Evolutionary conservation across 768 basidiomycete genomes (phyloP).

Genomic region (Albatrellus ellisii): DNA sequence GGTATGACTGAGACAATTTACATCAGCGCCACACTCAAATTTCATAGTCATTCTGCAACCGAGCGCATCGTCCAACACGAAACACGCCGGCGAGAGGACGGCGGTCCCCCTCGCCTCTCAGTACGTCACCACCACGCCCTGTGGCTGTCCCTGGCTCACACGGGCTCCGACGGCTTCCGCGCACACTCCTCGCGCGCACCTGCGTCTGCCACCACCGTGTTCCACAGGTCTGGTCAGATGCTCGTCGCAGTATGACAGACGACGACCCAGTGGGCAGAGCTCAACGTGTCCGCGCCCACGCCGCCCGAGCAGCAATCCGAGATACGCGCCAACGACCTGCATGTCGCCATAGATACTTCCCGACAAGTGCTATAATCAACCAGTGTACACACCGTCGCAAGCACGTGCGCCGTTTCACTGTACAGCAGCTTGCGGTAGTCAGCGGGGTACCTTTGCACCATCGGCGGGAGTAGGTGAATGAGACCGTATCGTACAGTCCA

Average conservation of each 20-base stretch:
- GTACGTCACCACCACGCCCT: constrained; percentile 39
- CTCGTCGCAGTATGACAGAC: constrained; percentile 67
- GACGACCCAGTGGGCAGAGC: constrained; percentile 53
- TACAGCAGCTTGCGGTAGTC: constrained; percentile 83
- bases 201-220: not conserved
- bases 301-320: too few species aligned
- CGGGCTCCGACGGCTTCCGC: too few species aligned
- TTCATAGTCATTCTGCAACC: too few species aligned
- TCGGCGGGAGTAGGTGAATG: constrained; percentile 69
- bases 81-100: constrained; percentile 25
- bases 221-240: constrained; percentile 53
- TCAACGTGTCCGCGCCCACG: constrained; percentile 33
- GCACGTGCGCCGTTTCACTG: constrained; percentile 59
- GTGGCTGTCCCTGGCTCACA: constrained; percentile 34
- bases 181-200: not conserved
- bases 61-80: too few species aligned
- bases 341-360: too few species aligned
- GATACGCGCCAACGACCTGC: too few species aligned
- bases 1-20: too few species aligned
- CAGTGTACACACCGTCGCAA: constrained; percentile 48
- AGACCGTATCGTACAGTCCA: constrained; percentile 78
- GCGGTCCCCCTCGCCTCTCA: constrained; percentile 39
- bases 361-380: constrained; percentile 39
- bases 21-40: too few species aligned
- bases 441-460: constrained; percentile 57